These are phyloP conservation scores for Xylariales sp. DNA, from an alignment of 2,329 filamentous ascomycete genomes.

Conservation along the genomic window DNA sequence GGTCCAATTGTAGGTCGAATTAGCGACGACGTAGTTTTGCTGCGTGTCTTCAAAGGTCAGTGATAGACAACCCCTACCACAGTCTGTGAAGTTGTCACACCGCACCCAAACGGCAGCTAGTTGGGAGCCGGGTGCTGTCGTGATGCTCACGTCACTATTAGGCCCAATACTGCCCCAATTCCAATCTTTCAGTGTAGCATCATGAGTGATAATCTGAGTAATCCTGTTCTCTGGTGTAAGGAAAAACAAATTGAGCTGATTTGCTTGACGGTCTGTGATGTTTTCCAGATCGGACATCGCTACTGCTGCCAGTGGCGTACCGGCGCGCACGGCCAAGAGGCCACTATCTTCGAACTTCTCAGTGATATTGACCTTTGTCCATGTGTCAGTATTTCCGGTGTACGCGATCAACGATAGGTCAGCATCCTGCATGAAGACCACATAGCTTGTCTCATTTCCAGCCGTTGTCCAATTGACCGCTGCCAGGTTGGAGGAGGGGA, in stretches of 20 bases:
- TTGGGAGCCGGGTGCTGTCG: constrained; percentile 3
- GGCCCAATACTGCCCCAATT: constrained; percentile 7
- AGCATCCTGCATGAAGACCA: constrained; percentile 5
- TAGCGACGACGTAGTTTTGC: constrained; percentile 10
- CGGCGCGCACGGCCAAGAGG: background rate
- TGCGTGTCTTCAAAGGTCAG: constrained; percentile 7
- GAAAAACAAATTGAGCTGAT: constrained; percentile 9
- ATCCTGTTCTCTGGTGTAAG: constrained; percentile 3
- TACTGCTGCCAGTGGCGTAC: constrained; percentile 1
- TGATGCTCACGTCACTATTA: constrained; percentile 4
- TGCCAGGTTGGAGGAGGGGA: constrained; percentile 1
- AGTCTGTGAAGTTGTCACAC: constrained; percentile 1
- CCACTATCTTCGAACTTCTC: constrained; percentile 5
- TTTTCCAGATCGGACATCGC: background rate
- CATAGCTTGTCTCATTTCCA: background rate
- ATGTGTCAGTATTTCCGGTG: background rate
- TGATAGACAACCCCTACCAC: constrained; percentile 1
- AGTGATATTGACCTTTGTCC: constrained; percentile 9
- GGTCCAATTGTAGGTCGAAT: constrained; percentile 9
- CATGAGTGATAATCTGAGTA: constrained; percentile 5
- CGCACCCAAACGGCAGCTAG: constrained; percentile 6
- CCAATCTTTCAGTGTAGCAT: constrained; percentile 4
- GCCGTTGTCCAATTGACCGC: constrained; percentile 8
- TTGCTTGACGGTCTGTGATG: background rate
- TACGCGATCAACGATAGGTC: constrained; percentile 8